Evolutionary conservation across 2,329 filamentous ascomycete genomes (phyloP), one percentile per base, ranked within the genome.

Genomic region (Didymella pomorum): DNA sequence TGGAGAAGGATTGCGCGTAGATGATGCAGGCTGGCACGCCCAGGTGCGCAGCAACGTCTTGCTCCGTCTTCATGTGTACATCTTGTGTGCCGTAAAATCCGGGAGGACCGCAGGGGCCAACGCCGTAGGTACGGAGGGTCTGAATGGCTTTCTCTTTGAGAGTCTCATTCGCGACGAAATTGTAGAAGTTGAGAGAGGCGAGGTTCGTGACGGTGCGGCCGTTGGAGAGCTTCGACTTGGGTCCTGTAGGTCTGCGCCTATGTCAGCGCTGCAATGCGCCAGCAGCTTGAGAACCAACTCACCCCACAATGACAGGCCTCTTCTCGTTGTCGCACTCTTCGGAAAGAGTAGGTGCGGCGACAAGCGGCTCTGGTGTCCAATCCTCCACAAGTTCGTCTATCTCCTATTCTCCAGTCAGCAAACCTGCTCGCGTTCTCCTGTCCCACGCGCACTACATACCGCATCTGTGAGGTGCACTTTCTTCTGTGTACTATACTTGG

Each of bases 1-100:
- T 97, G 25, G 92, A 96, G 76, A 99, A 98, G 4, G 93, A 89
- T 75, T 99, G 95, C 0, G 95, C 91, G 73, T 99, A 99, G 59
- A 99, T 88, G 67, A 99, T 98, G 73, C 92, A 96, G 29, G 90
- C 89, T 53, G 93, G 88, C 1, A 91, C 92, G 23, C 95, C 95
- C 25, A 99, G 80, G 74, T 94, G 96, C 10, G 90, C 86, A 23
- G 95, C 93, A 72, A 99, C 93, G 75, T 98, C 94, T 56, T 91
- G 87, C 79, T 99, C 95, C 16, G 92, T 93, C 82, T 96, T 95
- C 87, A 97, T 94, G 78, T 99, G 95, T 44, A 98, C 93, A 79
- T 99, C 95, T 77, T 98, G 94, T 29, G 93, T 99, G 65, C 93
- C 95, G 80, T 99, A 99, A 81, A 99, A 99, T 64, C 96, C 93